Evolutionary conservation across 495 filamentous ascomycete species (phyloP).

Genomic region (Amorphotheca resinae): DNA sequence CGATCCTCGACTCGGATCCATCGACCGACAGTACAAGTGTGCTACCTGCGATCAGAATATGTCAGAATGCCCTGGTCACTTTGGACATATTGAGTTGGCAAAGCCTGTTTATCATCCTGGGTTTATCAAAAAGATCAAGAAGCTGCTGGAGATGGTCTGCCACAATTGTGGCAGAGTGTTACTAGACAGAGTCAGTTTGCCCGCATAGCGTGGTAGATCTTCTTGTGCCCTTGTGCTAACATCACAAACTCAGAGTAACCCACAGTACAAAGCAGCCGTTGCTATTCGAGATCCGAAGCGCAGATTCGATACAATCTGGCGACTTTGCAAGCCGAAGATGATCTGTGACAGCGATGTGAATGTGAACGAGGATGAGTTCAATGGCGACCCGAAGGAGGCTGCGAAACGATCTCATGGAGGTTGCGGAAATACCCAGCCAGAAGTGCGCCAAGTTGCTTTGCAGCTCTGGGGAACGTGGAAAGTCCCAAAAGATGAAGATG

Average conservation of each 20-base stretch:
- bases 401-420: conserved; percentile 56
- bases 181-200: conserved; percentile 79
- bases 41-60: conserved; percentile 89
- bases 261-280: conserved; percentile 68
- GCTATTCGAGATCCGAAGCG: conserved; percentile 78
- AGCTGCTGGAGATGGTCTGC: conserved; percentile 93
- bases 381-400: conserved; percentile 34
- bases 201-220: conserved; percentile 30
- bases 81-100: conserved; percentile 93
- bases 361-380: conserved; percentile 48
- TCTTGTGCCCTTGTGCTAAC: conserved; percentile 52
- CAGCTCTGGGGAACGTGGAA: conserved; percentile 74
- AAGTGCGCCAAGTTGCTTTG: conserved; percentile 73
- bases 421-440: conserved; percentile 83
- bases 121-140: conserved; percentile 96
- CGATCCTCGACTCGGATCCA: conserved; percentile 86
- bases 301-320: conserved; percentile 83
- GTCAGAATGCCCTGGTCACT: conserved; percentile 92
- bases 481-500: conserved; percentile 52
- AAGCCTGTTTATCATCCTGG: conserved; percentile 91
- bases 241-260: conserved; percentile 52
- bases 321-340: conserved; percentile 73
- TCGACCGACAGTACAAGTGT: conserved; percentile 88
- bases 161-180: conserved; percentile 95
- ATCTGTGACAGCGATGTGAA: conserved; percentile 63